A percentile compares a stretch with the other conserved stretches of the same genome.
Evolutionary conservation across 495 filamentous ascomycete genomes (phyloP).

Genomic region (Paragyromitra xinjiangensis): DNA sequence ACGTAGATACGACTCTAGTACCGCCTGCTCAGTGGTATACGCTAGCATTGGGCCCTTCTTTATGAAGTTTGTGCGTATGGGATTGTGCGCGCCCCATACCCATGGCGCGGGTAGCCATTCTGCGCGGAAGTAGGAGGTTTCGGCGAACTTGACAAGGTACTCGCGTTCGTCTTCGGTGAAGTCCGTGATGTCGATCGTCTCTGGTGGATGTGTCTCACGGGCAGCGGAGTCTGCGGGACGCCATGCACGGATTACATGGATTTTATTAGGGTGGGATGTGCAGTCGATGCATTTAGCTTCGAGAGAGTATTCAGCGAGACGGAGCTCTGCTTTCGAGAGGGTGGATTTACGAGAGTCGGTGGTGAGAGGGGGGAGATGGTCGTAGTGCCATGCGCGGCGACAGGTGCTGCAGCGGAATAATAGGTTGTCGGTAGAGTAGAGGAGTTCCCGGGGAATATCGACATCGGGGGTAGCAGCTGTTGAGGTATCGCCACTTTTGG

Average conservation of each 20-base stretch:
- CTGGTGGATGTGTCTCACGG: slow-evolving; percentile 1
- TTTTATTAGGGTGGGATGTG: slow-evolving; percentile 65
- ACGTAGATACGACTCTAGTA: slow-evolving; percentile 82
- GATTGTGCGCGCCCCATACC: slow-evolving; percentile 77
- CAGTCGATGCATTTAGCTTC: slow-evolving; percentile 84
- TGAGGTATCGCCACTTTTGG: slow-evolving; percentile 1
- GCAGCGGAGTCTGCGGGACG: slow-evolving; percentile 66
- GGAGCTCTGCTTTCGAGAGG: slow-evolving; percentile 59
- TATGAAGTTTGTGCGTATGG: slow-evolving; percentile 78
- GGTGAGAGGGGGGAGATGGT: slow-evolving; percentile 72
- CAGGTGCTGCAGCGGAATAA: slow-evolving; percentile 84
- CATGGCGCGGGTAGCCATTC: slow-evolving; percentile 88
- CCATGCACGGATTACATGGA: slow-evolving; percentile 85
- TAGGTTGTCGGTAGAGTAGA: slow-evolving; percentile 79
- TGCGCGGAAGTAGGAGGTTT: slow-evolving; percentile 78
- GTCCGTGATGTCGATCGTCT: slow-evolving; percentile 61
- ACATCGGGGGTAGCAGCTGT: slow-evolving; percentile 57
- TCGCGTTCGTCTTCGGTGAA: slow-evolving; percentile 77
- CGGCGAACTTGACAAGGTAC: slow-evolving; percentile 89
- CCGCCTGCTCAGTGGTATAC: slow-evolving; percentile 77
- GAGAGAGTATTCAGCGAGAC: slow-evolving; percentile 69
- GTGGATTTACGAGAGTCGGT: slow-evolving; percentile 55
- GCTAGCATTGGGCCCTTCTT: slow-evolving; percentile 74
- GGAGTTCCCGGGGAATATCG: slow-evolving; percentile 65
- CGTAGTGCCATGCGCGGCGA: slow-evolving; percentile 80